These are phyloP conservation scores for Dactylorhiza incarnata DNA, from an alignment of 106 monocot genomes.

Conservation along the genomic window DNA sequence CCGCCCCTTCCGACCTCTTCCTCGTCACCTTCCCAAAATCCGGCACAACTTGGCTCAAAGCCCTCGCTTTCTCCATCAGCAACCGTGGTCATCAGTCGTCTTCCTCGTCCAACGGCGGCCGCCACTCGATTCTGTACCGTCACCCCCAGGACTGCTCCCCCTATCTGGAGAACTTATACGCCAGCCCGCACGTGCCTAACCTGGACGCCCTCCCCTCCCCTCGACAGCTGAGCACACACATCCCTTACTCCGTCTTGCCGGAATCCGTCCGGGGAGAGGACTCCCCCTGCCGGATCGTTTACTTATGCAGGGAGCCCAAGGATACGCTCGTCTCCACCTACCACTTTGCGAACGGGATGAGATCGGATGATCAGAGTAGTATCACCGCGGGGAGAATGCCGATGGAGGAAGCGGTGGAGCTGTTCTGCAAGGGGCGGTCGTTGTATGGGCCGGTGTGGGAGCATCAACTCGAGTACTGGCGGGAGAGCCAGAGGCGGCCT, in stretches of 20 bases:
- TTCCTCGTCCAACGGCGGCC: too few relatives aligned
- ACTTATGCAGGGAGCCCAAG: conserved; percentile 33
- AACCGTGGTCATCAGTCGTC: background rate
- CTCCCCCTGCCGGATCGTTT: conserved; percentile 23
- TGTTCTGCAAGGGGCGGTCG: background rate
- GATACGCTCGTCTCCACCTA: conserved; percentile 27
- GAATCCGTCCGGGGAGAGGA: conserved; percentile 12
- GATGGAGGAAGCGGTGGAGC: background rate
- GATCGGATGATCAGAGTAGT: background rate
- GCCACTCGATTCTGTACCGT: conserved; percentile 1
- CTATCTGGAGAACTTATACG: background rate
- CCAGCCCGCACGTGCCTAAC: background rate
- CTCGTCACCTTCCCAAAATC: background rate
- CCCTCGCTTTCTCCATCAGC: conserved; percentile 3
- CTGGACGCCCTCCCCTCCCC: conserved; percentile 11
- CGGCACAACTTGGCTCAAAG: conserved; percentile 17
- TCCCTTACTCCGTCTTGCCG: conserved; percentile 6
- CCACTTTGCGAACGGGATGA: conserved; percentile 16
- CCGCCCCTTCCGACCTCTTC: background rate
- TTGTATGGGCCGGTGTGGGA: conserved; percentile 20
- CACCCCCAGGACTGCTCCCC: conserved; percentile 12
- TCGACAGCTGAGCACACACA: conserved; percentile 6
- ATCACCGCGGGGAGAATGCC: background rate
- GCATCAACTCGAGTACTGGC: conserved; percentile 18
- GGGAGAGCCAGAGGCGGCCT: conserved; percentile 4